Evolutionary conservation across 306 rosid genomes (phyloP).

Genomic region (Corylus americana): DNA sequence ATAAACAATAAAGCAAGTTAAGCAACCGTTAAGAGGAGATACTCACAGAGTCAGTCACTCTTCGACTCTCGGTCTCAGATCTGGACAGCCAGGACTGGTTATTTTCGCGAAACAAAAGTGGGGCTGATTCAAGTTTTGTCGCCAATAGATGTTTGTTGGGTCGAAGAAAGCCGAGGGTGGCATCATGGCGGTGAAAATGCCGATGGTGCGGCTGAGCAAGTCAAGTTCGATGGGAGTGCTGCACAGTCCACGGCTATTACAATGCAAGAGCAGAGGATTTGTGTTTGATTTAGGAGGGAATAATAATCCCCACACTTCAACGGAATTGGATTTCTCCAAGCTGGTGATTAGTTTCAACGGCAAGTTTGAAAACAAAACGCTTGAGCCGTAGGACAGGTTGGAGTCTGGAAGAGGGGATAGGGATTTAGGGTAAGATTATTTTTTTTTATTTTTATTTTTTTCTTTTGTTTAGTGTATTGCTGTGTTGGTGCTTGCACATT

Average conservation of each 20-base stretch:
- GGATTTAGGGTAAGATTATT: no score
- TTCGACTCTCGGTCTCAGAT: no score
- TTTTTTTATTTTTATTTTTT: no score
- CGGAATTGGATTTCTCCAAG: conserved; percentile 39
- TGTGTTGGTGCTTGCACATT: no score
- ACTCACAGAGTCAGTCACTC: no score
- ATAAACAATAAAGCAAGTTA: no score
- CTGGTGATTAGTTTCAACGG: conserved; percentile 39
- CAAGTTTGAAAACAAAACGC: conserved; percentile 38
- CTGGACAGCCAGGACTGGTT: conserved; percentile 24
- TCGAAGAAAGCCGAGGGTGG: conserved; percentile 29
- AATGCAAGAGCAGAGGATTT: conserved; percentile 12
- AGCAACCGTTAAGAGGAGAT: no score
- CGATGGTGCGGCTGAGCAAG: conserved; percentile 39
- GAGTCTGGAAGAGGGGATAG: no score
- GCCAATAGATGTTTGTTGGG: not conserved
- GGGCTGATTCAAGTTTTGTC: conserved; percentile 4
- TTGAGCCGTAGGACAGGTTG: conserved; percentile 6
- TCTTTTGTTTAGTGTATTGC: no score
- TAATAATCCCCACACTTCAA: not conserved
- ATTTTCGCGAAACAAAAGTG: conserved; percentile 23
- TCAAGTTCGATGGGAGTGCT: conserved; percentile 68
- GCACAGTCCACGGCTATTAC: conserved; percentile 25
- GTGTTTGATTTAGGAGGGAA: conserved; percentile 34
- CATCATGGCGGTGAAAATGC: conserved; percentile 29